These are phyloP conservation scores for Mortierella sp. DNA, from an alignment of 371 early-diverging fungal genomes.

Conservation along the genomic window DNA sequence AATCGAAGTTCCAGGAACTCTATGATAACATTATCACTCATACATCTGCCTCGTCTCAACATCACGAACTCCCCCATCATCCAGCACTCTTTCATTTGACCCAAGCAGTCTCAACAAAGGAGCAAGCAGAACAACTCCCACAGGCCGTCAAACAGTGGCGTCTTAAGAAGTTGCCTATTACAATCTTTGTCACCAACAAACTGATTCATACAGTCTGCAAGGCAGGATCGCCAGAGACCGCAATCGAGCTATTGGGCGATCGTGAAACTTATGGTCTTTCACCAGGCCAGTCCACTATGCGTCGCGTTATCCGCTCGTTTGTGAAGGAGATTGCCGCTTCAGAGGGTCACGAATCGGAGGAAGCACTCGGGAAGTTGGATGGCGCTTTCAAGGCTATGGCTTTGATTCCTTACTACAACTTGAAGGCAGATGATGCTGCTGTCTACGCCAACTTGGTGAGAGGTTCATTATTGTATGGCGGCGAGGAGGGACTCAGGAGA, in stretches of 20 bases:
- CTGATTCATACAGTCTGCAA: slow-evolving; percentile 48
- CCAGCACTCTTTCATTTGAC: slow-evolving; percentile 35
- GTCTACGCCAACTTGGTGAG: slow-evolving; percentile 42
- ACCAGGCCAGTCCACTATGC: slow-evolving; percentile 43
- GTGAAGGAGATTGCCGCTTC: slow-evolving; percentile 30
- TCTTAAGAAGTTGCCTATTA: slow-evolving; percentile 50
- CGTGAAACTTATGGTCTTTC: slow-evolving; percentile 56
- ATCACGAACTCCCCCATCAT: slow-evolving; percentile 43
- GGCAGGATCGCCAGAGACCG: slow-evolving; percentile 53
- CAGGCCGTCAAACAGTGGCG: slow-evolving; percentile 60
- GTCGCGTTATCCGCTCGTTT: slow-evolving; percentile 46
- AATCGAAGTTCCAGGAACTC: slow-evolving; percentile 36
- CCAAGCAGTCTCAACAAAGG: slow-evolving; percentile 20
- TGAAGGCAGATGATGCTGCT: slow-evolving; percentile 36
- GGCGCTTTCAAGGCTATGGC: slow-evolving; percentile 53
- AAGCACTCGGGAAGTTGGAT: slow-evolving; percentile 46
- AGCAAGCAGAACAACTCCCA: slow-evolving; percentile 47
- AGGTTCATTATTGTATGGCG: slow-evolving; percentile 44
- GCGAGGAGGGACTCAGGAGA: slow-evolving; percentile 51
- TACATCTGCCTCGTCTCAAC: slow-evolving; percentile 18
- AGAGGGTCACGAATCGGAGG: slow-evolving; percentile 18
- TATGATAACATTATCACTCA: slow-evolving; percentile 26
- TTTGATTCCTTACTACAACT: slow-evolving; percentile 50
- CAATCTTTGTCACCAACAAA: slow-evolving; percentile 31
- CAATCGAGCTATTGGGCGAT: slow-evolving; percentile 57